A percentile compares a stretch with the other conserved stretches of the same genome.
These are phyloP conservation scores for Zymoseptoria pseudotritici DNA, from an alignment of 2,329 filamentous ascomycete species.

Conservation along the genomic window DNA sequence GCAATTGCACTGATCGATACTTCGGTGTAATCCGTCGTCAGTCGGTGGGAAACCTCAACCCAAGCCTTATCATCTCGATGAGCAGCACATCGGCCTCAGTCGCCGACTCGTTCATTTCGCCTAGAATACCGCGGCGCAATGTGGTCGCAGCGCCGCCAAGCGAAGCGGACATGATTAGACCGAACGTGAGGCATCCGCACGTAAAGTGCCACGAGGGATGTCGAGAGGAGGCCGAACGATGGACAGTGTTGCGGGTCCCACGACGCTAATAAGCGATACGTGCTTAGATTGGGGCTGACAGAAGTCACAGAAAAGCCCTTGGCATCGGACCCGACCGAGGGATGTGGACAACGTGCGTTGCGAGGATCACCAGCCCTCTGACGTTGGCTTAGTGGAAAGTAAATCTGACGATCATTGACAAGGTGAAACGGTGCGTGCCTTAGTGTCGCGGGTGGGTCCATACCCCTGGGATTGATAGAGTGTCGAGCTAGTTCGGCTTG, in stretches of 20 bases:
- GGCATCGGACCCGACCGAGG: background rate
- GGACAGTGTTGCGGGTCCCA: background rate
- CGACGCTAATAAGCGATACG: background rate
- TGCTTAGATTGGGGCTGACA: background rate
- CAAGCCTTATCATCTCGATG: background rate
- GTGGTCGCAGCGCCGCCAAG: background rate
- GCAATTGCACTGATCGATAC: background rate
- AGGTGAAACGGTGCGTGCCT: background rate
- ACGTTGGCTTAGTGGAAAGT: background rate
- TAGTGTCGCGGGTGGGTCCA: background rate
- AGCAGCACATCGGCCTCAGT: background rate
- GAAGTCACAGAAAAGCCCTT: background rate
- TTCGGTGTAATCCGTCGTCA: background rate
- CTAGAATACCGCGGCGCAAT: background rate
- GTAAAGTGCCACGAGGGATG: background rate
- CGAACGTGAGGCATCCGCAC: background rate
- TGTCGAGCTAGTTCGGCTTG: background rate
- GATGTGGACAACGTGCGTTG: background rate
- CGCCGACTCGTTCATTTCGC: background rate
- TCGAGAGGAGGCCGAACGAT: background rate
- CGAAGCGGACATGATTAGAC: background rate
- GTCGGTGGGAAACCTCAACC: background rate
- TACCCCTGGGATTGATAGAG: background rate
- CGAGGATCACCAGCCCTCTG: background rate
- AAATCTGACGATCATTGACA: background rate